Evolutionary conservation across 805 yeast species (phyloP).

Genomic region (Middelhovenomyces tepae): DNA sequence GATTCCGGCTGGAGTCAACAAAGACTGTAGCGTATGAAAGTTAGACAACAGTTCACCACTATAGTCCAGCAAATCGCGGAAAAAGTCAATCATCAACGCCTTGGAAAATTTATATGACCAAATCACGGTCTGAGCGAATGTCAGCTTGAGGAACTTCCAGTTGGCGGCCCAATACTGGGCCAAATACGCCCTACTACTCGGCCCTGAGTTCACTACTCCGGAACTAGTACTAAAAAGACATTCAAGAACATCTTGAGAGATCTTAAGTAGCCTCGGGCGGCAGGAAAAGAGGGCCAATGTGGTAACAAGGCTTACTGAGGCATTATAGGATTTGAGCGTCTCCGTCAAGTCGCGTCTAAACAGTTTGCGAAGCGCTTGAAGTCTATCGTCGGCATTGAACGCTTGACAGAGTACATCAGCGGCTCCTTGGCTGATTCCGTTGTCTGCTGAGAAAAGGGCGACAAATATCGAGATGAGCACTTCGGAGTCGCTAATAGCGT

Average conservation of each 20-base stretch:
- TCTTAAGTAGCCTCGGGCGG: constrained; percentile 63
- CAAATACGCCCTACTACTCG: constrained; percentile 22
- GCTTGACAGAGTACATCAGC: constrained; percentile 66
- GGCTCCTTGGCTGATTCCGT: constrained; percentile 54
- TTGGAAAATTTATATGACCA: constrained; percentile 68
- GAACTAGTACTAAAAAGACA: constrained; percentile 57
- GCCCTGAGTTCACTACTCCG: constrained; percentile 40
- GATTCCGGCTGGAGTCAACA: constrained; percentile 11
- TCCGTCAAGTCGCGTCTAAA: constrained; percentile 37
- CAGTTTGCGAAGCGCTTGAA: constrained; percentile 58
- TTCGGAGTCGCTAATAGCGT: constrained; percentile 33
- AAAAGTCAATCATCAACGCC: constrained; percentile 61
- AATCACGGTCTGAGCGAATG: constrained; percentile 53
- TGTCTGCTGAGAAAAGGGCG: constrained; percentile 56
- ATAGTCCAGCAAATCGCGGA: constrained; percentile 77
- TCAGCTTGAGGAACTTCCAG: constrained; percentile 66
- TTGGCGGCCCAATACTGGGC: constrained; percentile 55
- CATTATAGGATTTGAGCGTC: constrained; percentile 42
- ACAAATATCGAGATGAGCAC: constrained; percentile 65
- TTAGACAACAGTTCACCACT: constrained; percentile 62
- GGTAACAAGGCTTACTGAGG: constrained; percentile 38
- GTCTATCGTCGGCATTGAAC: constrained; percentile 70
- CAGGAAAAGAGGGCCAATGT: constrained; percentile 53
- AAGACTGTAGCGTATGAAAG: constrained; percentile 40
- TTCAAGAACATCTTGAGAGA: constrained; percentile 62